Conservation (phyloP, 106 monocot species). For the Amphibolis antarctica region DNA sequence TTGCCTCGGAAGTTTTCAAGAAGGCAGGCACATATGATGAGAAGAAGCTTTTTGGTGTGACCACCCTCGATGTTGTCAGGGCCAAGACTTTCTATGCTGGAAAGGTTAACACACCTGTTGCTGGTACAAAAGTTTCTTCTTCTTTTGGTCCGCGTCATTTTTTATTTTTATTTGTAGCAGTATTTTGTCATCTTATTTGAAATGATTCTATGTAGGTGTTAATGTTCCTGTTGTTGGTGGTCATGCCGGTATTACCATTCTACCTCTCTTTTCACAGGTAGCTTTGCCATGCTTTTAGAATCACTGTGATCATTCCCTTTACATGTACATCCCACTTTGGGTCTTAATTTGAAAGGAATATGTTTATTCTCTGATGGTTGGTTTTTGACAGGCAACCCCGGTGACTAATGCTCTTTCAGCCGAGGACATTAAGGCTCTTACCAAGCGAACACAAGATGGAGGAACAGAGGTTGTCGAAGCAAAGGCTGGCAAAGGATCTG, state of each 20-base stretch:
- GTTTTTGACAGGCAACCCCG: slow-evolving; percentile 63
- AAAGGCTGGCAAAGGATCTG: slow-evolving; percentile 98
- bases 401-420: slow-evolving; percentile 46
- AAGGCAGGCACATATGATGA: slow-evolving; percentile 81
- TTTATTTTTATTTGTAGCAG: neutral
- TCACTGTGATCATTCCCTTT: too few relatives aligned
- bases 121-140: slow-evolving; percentile 23
- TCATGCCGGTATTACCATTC: slow-evolving; percentile 87
- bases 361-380: neutral
- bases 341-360: too few relatives aligned
- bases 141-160: neutral
- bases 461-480: slow-evolving; percentile 98
- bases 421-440: slow-evolving; percentile 79
- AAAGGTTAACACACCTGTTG: slow-evolving; percentile 61
- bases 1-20: slow-evolving; percentile 92
- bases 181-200: neutral
- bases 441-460: slow-evolving; percentile 97
- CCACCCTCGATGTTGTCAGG: slow-evolving; percentile 81
- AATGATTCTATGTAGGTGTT: slow-evolving; percentile 32
- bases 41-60: slow-evolving; percentile 87
- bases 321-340: too few relatives aligned
- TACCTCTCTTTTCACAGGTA: slow-evolving; percentile 94
- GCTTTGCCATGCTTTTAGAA: neutral
- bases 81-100: slow-evolving; percentile 92
- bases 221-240: slow-evolving; percentile 95